Conservation (phyloP, 371 early-diverging fungal species). For the Zychaea mexicana region DNA sequence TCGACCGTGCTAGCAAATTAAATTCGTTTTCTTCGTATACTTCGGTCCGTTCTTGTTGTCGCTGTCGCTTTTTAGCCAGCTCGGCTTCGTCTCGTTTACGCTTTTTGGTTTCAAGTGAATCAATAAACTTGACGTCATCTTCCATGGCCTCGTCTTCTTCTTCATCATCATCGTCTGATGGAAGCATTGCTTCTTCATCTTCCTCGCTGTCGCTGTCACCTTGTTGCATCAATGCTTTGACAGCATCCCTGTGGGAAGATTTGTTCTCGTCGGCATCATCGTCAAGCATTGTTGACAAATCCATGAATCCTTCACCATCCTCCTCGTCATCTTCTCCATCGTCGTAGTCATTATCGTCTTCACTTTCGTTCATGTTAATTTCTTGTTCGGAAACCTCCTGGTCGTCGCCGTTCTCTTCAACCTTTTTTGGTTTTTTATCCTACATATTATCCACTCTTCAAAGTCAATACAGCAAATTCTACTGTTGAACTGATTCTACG, state of each 20-base stretch:
- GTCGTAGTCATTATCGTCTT: slow-evolving; percentile 51
- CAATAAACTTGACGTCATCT: slow-evolving; percentile 47
- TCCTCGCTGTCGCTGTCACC: slow-evolving; percentile 45
- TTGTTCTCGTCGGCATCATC: slow-evolving; percentile 33
- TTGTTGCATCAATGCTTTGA: slow-evolving; percentile 24
- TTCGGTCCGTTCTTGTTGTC: slow-evolving; percentile 67
- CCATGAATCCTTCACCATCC: slow-evolving; percentile 56
- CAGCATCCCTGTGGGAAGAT: slow-evolving; percentile 42
- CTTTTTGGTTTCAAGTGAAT: slow-evolving; percentile 48
- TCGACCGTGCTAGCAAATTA: slow-evolving; percentile 62
- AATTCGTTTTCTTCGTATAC: slow-evolving; percentile 80
- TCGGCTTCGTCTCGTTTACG: slow-evolving; percentile 47
- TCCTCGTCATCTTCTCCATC: slow-evolving; percentile 56
- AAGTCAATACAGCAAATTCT: neutral
- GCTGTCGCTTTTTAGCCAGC: slow-evolving; percentile 41
- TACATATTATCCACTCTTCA: neutral
- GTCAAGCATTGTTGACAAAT: slow-evolving; percentile 63
- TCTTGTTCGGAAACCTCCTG: slow-evolving; percentile 33
- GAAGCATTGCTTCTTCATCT: slow-evolving; percentile 22
- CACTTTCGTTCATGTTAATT: slow-evolving; percentile 48
- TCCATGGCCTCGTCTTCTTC: slow-evolving; percentile 40
- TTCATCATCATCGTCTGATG: slow-evolving; percentile 33
- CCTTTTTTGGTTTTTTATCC: slow-evolving; percentile 8
- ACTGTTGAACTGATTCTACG: no score
- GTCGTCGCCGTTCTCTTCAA: slow-evolving; percentile 12